These are phyloP conservation scores for Ochetophila trinervis DNA, from an alignment of 306 rosid species.

Conservation along the genomic window DNA sequence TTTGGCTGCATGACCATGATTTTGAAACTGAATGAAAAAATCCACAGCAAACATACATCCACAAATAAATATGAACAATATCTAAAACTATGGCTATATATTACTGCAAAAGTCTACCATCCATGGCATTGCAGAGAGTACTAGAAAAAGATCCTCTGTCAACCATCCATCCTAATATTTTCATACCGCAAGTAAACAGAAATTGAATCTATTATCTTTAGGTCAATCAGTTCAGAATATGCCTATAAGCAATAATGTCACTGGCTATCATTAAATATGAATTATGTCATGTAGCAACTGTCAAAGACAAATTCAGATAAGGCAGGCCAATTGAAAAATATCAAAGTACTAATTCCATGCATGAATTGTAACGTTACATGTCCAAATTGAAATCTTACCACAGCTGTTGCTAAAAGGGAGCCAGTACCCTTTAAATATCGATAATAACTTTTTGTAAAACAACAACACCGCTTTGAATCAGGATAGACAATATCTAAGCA, in stretches of 20 bases:
- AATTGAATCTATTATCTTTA: neutral
- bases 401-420: slow-evolving; percentile 75
- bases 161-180: neutral
- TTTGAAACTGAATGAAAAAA: slow-evolving; percentile 10
- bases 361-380: neutral
- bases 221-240: neutral
- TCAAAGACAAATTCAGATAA: neutral
- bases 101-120: neutral
- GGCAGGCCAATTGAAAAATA: too few species aligned
- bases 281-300: slow-evolving; percentile 3
- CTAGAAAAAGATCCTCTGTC: neutral
- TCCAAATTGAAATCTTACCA: slow-evolving; percentile 46
- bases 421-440: slow-evolving; percentile 97
- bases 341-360: neutral
- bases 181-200: neutral
- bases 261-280: neutral
- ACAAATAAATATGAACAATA: neutral
- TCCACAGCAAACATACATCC: neutral
- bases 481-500: slow-evolving; percentile 77
- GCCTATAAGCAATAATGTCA: neutral
- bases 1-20: slow-evolving; percentile 51
- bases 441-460: slow-evolving; percentile 88
- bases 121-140: neutral
- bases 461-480: slow-evolving; percentile 91
- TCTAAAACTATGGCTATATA: too few species aligned